Percentiles rank a stretch among this genome's conserved stretches.
Conservation (phyloP, 805 yeast species). For the Hanseniaspora valbyensis region DNA sequence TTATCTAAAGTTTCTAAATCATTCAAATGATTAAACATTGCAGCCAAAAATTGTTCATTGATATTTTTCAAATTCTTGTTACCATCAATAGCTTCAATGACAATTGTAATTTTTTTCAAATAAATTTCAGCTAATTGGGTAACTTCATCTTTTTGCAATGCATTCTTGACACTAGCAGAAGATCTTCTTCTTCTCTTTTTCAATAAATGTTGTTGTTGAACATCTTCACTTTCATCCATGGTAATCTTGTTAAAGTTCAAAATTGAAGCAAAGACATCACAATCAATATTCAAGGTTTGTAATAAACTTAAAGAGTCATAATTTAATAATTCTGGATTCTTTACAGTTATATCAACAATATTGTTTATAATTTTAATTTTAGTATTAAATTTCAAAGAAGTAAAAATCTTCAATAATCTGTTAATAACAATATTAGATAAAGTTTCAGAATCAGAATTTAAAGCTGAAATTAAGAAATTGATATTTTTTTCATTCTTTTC, state of each 20-base stretch:
- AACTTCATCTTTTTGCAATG: conserved; percentile 57
- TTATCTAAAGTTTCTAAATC: conserved; percentile 76
- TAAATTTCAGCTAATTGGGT: conserved; percentile 67
- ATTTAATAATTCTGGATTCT: conserved; percentile 21
- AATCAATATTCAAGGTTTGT: conserved; percentile 44
- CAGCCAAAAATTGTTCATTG: conserved; percentile 36
- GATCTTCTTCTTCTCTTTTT: conserved; percentile 72
- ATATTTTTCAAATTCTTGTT: conserved; percentile 28
- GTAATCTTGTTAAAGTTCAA: conserved; percentile 47
- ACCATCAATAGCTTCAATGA: conserved; percentile 66
- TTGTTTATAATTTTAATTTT: conserved; percentile 49
- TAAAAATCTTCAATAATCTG: conserved; percentile 47
- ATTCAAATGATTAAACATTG: conserved; percentile 51
- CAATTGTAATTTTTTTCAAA: conserved; percentile 61
- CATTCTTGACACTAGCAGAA: conserved; percentile 62
- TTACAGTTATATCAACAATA: conserved; percentile 45
- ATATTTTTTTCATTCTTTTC: conserved; percentile 50
- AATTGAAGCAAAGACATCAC: conserved; percentile 47
- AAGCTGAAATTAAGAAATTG: conserved; percentile 46
- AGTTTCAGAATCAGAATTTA: conserved; percentile 36
- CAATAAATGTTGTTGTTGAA: conserved; percentile 43
- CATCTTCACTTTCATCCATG: conserved; percentile 31
- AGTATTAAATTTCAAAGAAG: conserved; percentile 43
- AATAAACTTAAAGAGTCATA: conserved; percentile 47
- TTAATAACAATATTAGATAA: conserved; percentile 40